phyloP scores from a whole-genome alignment of 352 stramenopile species.

The Globisporangium irregulare region DNA sequence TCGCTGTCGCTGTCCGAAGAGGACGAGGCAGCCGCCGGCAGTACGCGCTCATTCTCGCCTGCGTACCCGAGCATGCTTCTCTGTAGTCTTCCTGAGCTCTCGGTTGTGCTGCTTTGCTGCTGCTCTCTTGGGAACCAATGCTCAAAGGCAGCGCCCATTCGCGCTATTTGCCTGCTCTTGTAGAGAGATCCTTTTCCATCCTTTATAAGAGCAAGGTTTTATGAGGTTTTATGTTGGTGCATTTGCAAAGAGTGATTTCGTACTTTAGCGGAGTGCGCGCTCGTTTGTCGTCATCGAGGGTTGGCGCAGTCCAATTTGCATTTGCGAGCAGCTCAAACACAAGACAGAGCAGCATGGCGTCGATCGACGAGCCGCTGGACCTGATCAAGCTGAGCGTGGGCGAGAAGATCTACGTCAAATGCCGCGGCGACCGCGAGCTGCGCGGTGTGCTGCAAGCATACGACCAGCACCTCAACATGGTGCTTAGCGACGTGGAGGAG shows the following conservation, averaged over 20 bases:
- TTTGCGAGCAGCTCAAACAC: neutral
- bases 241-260: neutral
- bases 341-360: constrained; percentile 46
- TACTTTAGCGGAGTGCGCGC: constrained; percentile 7
- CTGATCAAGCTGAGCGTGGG: constrained; percentile 98
- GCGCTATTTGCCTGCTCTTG: constrained; percentile 7
- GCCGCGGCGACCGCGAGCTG: constrained; percentile 95
- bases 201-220: constrained; percentile 23
- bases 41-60: constrained; percentile 26
- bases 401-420: constrained; percentile 99
- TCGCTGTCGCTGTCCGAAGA: constrained; percentile 39
- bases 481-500: constrained; percentile 98
- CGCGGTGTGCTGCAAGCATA: constrained; percentile 97
- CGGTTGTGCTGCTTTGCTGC: neutral
- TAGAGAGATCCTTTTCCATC: constrained; percentile 6
- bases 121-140: constrained; percentile 15
- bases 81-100: neutral
- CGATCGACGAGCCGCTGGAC: constrained; percentile 96
- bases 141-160: constrained; percentile 14
- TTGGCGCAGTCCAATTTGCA: neutral
- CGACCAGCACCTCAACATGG: constrained; percentile 99
- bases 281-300: too few relatives aligned
- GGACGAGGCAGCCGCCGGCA: constrained; percentile 28
- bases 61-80: constrained; percentile 30
- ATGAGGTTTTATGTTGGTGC: constrained; percentile 9